Base-by-base conservation (phyloP, 768 basidiomycete genomes). In the Macrocybe gigantea region DNA sequence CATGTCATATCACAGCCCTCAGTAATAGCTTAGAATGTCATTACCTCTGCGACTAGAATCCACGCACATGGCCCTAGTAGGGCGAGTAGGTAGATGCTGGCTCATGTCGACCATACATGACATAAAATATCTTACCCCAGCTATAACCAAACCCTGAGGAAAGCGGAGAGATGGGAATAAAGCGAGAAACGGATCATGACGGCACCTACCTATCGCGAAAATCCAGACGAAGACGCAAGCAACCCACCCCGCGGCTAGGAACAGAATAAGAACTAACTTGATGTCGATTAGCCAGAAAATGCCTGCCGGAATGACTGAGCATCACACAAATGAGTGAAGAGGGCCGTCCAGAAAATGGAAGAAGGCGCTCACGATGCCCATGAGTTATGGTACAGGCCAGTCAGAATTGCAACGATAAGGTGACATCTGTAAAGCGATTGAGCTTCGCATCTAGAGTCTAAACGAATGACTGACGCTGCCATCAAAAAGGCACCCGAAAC, bases 401-500 rank as follows among this genome's bases (percentile, higher is more conserved):
- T 80, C 22, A 88, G 66, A 41, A 83, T 72, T 6, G 83, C 86
- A 39, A 89, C 70, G 37, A 85, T 80, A 47, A 88, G 64, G 57
- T 88, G 86, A 49, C 84, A 85, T 11, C 79, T 82, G 31, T 31
- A 9, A 13, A 37, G 22, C 45, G 52, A 52, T 48, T 33, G 11
- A 29, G n/a, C 9, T 12, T 9, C 39, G 11, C 9, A 30, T 11
- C 46, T 35, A 31, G 31, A 29, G 22, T 49, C 56, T 51, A 49
- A 51, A 48, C 15, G 36, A 59, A 54, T n/a, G 42, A 63, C 69
- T 53, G 58, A 83, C 73, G 60, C 68, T 37, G 78, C 85, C 85
- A 86, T 88, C 37, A 83, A 55, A 64, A 88, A 80, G 4, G 84
- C 85, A 6, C 85, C 85, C n/a, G 81, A 83, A 15, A 85, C 64